Evolutionary conservation across 2,329 filamentous ascomycete species (phyloP), one percentile per base, ranked within the genome.

Genomic region (Ophiocordyceps australis): DNA sequence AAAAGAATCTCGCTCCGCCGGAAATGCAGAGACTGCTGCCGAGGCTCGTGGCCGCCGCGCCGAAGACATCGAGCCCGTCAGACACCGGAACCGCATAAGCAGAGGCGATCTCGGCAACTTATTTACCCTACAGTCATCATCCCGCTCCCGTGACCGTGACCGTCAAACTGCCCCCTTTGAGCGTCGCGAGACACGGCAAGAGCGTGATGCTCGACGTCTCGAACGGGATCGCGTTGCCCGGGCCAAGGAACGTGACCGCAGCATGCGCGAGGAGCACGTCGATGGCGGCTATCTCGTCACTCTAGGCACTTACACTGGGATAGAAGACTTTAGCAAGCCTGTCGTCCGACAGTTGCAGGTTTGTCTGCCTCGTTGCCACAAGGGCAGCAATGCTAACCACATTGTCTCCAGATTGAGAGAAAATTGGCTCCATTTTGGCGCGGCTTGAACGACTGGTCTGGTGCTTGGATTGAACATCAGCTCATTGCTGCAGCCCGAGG

Each of bases 281-380:
- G 89, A 98, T 49, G 89, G 89, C 13, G 89, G 89, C 14, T 98
- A 75, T 53, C 56, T 98, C 24, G 89, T 98, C 17, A 98, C 89
- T 0, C 69, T 93, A 44, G 89, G 89, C 19, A 80, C 85, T 25
- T 98, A 98, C 45, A 86, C 81, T 14, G 85, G 86, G 0, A 59
- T 72, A 1, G 89, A 98, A 51, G 89, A 98, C 51, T 98, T 86
- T 47, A 92, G 71, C 58, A 95, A 95, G 50, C 56, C 67, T 12
- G 59, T 81, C 24, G 86, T 95, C 29, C 71, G 89, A 37, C 85
- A 93, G 47, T 57, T 98, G 28, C 86, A 89, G 74, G 83, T 92
- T 63, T 42, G 55, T 40, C 12, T 15, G 14, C 13, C 19, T 9
- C n/a, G 6, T 10, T 5, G 12, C 14, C 22, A 17, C n/a, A 10